Base-by-base conservation (phyloP, 2,329 filamentous ascomycete species). In the Sporothrix dimorphospora region DNA sequence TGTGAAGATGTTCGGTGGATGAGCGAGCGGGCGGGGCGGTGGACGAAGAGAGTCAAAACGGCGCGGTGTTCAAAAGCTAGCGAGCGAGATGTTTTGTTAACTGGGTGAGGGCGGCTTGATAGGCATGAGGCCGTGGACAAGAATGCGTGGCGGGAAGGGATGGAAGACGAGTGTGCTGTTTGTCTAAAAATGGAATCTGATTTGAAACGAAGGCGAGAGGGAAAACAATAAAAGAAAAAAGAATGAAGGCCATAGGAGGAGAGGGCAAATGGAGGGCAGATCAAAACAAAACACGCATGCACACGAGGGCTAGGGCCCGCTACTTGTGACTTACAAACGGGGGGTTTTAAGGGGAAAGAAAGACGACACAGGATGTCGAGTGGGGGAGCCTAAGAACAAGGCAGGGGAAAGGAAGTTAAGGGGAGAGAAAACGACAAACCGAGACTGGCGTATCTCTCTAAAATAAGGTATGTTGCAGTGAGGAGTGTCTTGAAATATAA, bases 401-500 rank as follows among this genome's bases (percentile, higher is more conserved):
- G 59, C 59, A 65, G 59, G 59, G 38, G 59, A 27, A 27, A 45
- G 38, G 11, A 27, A 65, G 59, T 65, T n/a, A 30, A 57, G n/a
- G 40, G 8, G 55, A n/a, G 40, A 42, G 38, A 47, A 59, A 14
- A 47, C 40, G 68, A 59, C 30, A 12, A 47, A 47, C 53, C 42
- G 53, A 49, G 68, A 61, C 68, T 70, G 40, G 16, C 45, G 57
- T 53, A 27, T 61, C 68, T 49, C 40, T 70, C 49, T 61, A 59
- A 47, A 49, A 70, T 63, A 63, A 53, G 57, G 69, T 53, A 65
- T 51, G 16, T 27, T 70, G 55, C 53, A 70, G 55, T 27, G 57
- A 34, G 30, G 57, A 34, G 4, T 45, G 69, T 61, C 53, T 59
- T 19, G 24, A 70, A 21, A 47, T 53, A 53, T 27, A 34, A 4